These are phyloP conservation scores for Atkinsonella texensis DNA, from an alignment of 2,329 filamentous ascomycete genomes.

Conservation along the genomic window DNA sequence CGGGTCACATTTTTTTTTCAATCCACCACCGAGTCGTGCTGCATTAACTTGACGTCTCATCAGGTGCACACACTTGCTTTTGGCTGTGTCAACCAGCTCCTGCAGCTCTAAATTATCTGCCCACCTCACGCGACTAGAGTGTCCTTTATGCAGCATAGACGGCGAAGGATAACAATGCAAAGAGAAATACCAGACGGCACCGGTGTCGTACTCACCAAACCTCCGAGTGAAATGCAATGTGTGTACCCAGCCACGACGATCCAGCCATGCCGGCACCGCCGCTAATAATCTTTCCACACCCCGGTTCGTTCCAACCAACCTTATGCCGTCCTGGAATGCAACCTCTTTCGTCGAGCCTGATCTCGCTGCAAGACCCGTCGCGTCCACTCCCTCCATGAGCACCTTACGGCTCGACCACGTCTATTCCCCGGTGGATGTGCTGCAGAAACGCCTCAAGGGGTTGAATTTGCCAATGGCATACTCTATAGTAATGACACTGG, in stretches of 20 bases:
- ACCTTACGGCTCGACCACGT: not conserved
- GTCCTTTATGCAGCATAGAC: not conserved
- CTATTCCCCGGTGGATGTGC: no score
- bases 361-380: not conserved
- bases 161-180: not conserved
- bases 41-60: not conserved
- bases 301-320: not conserved
- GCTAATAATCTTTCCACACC: not conserved
- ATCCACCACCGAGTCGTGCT: no score
- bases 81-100: not conserved
- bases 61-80: not conserved
- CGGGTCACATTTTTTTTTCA: no score
- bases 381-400: not conserved
- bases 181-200: not conserved
- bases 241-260: not conserved
- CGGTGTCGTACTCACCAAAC: not conserved
- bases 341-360: not conserved
- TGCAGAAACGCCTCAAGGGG: no score
- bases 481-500: not conserved
- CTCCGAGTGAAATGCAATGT: not conserved
- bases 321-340: not conserved
- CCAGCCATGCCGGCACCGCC: not conserved
- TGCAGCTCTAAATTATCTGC: not conserved
- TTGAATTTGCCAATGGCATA: no score
- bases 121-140: not conserved